These are phyloP conservation scores for Zymoseptoria ardabiliae DNA, from an alignment of 2,329 filamentous ascomycete species.

Conservation along the genomic window DNA sequence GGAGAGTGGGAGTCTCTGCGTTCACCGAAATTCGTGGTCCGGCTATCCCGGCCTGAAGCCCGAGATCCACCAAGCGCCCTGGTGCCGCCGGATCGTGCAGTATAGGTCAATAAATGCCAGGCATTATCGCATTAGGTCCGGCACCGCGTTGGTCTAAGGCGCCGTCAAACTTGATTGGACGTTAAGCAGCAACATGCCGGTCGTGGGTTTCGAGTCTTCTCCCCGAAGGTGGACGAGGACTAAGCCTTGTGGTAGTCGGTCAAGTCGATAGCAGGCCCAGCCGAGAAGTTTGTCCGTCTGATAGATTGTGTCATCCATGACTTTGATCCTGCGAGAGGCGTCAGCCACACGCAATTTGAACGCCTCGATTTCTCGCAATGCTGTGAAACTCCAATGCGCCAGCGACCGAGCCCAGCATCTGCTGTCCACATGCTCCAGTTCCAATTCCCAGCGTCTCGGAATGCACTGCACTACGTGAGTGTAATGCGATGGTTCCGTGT, in stretches of 20 bases:
- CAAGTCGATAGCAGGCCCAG: constrained; percentile 83
- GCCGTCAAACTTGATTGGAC: constrained; percentile 23
- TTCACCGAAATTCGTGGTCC: no score
- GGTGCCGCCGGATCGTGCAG: background rate
- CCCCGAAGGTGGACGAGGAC: constrained; percentile 72
- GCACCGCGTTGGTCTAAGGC: background rate
- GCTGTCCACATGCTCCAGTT: background rate
- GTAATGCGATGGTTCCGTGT: background rate
- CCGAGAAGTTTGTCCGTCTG: constrained; percentile 66
- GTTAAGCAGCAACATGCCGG: constrained; percentile 61
- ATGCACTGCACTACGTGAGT: background rate
- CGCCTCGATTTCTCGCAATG: background rate
- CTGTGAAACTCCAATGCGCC: background rate
- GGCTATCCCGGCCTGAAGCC: background rate
- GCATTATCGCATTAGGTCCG: background rate
- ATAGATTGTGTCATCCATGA: constrained; percentile 73
- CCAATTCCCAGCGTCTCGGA: background rate
- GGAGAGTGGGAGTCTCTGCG: background rate
- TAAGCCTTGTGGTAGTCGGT: constrained; percentile 68
- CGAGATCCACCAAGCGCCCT: background rate
- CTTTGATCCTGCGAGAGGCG: constrained; percentile 56
- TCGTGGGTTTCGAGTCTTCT: constrained; percentile 55
- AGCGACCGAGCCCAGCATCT: background rate
- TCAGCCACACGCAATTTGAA: background rate
- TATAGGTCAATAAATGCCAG: background rate